phyloP scores from a whole-genome alignment of 2,329 filamentous ascomycete genomes.

The Ophiobolus disseminans region DNA sequence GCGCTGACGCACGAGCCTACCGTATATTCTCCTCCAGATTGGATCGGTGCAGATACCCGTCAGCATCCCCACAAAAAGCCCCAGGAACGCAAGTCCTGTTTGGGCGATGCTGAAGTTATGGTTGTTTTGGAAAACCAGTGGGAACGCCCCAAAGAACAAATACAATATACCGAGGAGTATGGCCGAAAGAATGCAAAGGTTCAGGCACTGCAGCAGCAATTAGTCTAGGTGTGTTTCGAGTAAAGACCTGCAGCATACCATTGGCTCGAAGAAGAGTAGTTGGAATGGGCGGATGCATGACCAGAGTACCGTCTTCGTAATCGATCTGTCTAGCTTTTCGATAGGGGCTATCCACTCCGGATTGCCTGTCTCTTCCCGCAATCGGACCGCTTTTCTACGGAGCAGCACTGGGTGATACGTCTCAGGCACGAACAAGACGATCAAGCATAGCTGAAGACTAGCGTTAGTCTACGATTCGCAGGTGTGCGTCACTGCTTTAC shows the following conservation, averaged over 20 bases:
- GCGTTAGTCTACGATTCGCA: slow-evolving; percentile 23
- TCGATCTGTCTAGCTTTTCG: slow-evolving; percentile 74
- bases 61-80: slow-evolving; percentile 68
- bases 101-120: slow-evolving; percentile 83
- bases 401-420: slow-evolving; percentile 80
- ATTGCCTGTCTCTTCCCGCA: slow-evolving; percentile 80
- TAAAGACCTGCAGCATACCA: slow-evolving; percentile 56
- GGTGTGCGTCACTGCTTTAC: slow-evolving; percentile 32
- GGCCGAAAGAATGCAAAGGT: slow-evolving; percentile 81
- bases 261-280: slow-evolving; percentile 80
- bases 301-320: slow-evolving; percentile 60
- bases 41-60: slow-evolving; percentile 68
- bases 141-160: slow-evolving; percentile 89
- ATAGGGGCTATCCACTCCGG: slow-evolving; percentile 77
- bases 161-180: slow-evolving; percentile 88
- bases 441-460: slow-evolving; percentile 62
- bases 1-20: slow-evolving; percentile 62
- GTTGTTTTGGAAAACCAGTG: slow-evolving; percentile 75
- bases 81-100: slow-evolving; percentile 78
- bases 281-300: slow-evolving; percentile 73
- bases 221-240: no score
- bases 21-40: slow-evolving; percentile 69
- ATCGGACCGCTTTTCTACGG: slow-evolving; percentile 70
- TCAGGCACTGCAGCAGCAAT: slow-evolving; percentile 65
- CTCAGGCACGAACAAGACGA: slow-evolving; percentile 80